Conservation (phyloP, 23 red algal species). For the Cyanidioschyzon merolae region DNA sequence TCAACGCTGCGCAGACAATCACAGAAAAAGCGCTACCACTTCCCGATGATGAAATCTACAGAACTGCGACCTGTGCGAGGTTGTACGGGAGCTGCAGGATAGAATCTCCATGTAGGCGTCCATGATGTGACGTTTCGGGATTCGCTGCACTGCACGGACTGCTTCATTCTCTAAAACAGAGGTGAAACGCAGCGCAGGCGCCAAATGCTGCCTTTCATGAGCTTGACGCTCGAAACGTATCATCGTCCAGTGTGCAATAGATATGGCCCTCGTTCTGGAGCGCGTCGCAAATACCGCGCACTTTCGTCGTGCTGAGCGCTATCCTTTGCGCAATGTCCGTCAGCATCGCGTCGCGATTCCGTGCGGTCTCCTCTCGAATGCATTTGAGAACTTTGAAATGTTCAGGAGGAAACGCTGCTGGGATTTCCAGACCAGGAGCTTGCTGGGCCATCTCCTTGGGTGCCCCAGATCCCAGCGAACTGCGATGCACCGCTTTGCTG, state of each 20-base stretch:
- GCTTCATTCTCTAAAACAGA: too few relatives aligned
- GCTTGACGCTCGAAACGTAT: constrained; percentile 6
- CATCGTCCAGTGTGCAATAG: constrained; percentile 14
- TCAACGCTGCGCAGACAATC: too few relatives aligned
- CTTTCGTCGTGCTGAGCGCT: not conserved
- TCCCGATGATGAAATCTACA: too few relatives aligned
- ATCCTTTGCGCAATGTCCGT: not conserved
- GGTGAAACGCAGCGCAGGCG: too few relatives aligned
- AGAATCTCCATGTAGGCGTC: too few relatives aligned
- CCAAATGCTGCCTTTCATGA: too few relatives aligned
- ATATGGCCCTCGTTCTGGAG: constrained; percentile 7
- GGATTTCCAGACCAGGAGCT: not conserved
- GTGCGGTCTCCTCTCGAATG: not conserved
- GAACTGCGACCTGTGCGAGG: too few relatives aligned
- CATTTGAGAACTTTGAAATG: not conserved
- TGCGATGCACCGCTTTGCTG: not conserved
- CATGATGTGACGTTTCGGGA: too few relatives aligned
- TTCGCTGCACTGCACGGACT: too few relatives aligned
- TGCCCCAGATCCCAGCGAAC: not conserved
- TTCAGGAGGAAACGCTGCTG: not conserved
- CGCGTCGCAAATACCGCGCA: not conserved
- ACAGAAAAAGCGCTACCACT: too few relatives aligned
- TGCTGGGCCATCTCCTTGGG: not conserved
- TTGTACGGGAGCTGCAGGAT: too few relatives aligned
- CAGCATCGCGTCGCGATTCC: not conserved